A percentile compares a stretch with the other conserved stretches of the same genome.
Conservation (phyloP, 495 filamentous ascomycete genomes). For the Neurospora pannonica region DNA sequence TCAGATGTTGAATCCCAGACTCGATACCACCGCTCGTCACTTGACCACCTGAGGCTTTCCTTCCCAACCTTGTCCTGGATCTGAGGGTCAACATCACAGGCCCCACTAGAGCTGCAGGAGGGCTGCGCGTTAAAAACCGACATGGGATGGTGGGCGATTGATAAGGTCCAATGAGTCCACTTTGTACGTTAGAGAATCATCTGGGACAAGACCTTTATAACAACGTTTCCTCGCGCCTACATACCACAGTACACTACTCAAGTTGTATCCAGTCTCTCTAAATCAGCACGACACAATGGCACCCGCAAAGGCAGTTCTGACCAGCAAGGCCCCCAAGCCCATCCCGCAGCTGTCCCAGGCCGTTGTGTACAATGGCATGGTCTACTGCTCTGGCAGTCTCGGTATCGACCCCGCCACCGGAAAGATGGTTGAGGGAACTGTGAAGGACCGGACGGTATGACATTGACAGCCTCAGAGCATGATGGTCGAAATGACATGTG, state of each 20-base stretch:
- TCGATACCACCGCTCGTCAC: background rate
- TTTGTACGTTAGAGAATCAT: background rate
- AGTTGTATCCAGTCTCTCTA: background rate
- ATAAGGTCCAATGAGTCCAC: background rate
- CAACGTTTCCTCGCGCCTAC: background rate
- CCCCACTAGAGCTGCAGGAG: background rate
- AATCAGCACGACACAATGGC: conserved; percentile 10
- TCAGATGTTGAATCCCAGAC: background rate
- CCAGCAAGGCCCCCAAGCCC: conserved; percentile 44
- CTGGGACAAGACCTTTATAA: background rate
- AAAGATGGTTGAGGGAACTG: conserved; percentile 39
- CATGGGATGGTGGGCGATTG: background rate
- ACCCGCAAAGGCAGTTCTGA: conserved; percentile 29
- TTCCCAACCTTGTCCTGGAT: background rate
- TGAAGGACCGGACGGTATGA: conserved; percentile 45
- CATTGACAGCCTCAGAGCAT: background rate
- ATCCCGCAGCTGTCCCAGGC: conserved; percentile 47
- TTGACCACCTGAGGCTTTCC: background rate
- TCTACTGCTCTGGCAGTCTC: conserved; percentile 49
- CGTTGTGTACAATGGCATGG: conserved; percentile 46
- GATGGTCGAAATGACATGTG: background rate
- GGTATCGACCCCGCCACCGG: conserved; percentile 42
- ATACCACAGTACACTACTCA: background rate
- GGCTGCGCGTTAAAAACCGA: background rate
- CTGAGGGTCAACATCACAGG: background rate